Base-by-base conservation (phyloP, 495 filamentous ascomycete genomes). In the Penicillium coprophilum region DNA sequence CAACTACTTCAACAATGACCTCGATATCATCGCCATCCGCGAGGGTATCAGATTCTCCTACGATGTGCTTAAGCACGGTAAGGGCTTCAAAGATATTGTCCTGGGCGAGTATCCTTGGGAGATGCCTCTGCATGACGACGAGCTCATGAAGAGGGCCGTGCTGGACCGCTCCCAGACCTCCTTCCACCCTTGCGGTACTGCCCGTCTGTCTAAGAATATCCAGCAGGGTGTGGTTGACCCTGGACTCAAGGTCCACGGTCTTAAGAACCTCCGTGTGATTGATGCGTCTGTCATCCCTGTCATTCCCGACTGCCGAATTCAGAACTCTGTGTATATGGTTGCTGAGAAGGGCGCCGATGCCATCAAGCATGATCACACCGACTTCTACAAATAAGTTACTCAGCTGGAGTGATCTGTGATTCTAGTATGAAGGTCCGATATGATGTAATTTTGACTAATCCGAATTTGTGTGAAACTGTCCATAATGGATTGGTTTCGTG, bases 141-240 rank as follows among this genome's bases (percentile, higher is more conserved):
- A 77, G 55, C 74, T 70, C 5, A 84, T 85, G 81, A 77, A 81
- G 19, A 55, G 72, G 78, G 60, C 74, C 50, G 79, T 84, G 32
- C 64, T 85, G 51, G 81, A 82, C 55, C 70, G 80, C 15, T 75
- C 67, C 38, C 79, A 84, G 68, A 85, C 82, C 23, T 80, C 76
- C 1, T 84, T 82, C 69, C 80, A 82, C 61, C 81, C 81, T 13
- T 84, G 79, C 46, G 81, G 82, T 31, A 81, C 76, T 12, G 61
- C 70, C 4, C 76, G 82, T 43, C 68, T 85, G 40, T 71, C 73
- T 27, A 79, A 78, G 64, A 65, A 65, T 55, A 77, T 84, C 57
- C 31, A 67, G 6, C 69, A 82, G 46, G 82, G 48, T 11, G 81
- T 80, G 0, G 81, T 84, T 17, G 80, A 83, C 56, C 48, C 65